phyloP scores from a whole-genome alignment of 2,329 filamentous ascomycete species.

The Cercospora zeina region DNA sequence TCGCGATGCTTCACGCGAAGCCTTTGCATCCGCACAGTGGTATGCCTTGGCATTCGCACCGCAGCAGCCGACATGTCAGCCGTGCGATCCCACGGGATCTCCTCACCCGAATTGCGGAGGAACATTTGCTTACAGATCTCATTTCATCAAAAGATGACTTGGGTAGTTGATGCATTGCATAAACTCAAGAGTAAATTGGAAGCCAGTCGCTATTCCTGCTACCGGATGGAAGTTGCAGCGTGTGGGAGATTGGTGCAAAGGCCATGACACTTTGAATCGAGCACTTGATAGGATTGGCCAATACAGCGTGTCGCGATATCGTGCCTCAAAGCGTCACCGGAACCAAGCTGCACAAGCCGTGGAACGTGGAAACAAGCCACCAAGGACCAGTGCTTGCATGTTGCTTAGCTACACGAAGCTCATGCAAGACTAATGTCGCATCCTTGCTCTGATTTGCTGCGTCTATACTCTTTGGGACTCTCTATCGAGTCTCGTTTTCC shows the following conservation, averaged over 20 bases:
- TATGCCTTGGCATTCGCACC: not conserved
- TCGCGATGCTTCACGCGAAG: not conserved
- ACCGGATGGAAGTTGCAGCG: not conserved
- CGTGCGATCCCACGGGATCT: not conserved
- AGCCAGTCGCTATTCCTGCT: not conserved
- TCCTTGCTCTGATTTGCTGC: not conserved
- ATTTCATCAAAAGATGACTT: not conserved
- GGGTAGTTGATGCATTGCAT: not conserved
- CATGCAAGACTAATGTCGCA: slow-evolving; percentile 11
- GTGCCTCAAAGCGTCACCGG: not conserved
- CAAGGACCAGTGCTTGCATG: not conserved
- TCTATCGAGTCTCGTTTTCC: not conserved
- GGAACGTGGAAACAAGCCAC: not conserved
- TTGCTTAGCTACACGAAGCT: slow-evolving; percentile 12
- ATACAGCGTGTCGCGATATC: not conserved
- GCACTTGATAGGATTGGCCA: not conserved
- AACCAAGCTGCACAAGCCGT: not conserved
- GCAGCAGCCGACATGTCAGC: not conserved
- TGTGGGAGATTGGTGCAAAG: not conserved
- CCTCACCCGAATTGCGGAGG: slow-evolving; percentile 5
- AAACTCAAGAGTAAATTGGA: not conserved
- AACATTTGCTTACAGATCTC: not conserved
- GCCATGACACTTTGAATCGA: no score
- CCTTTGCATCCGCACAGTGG: not conserved
- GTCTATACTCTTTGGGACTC: not conserved